These are phyloP conservation scores for Globisporangium alternatum DNA, from an alignment of 352 stramenopile genomes.

Conservation along the genomic window DNA sequence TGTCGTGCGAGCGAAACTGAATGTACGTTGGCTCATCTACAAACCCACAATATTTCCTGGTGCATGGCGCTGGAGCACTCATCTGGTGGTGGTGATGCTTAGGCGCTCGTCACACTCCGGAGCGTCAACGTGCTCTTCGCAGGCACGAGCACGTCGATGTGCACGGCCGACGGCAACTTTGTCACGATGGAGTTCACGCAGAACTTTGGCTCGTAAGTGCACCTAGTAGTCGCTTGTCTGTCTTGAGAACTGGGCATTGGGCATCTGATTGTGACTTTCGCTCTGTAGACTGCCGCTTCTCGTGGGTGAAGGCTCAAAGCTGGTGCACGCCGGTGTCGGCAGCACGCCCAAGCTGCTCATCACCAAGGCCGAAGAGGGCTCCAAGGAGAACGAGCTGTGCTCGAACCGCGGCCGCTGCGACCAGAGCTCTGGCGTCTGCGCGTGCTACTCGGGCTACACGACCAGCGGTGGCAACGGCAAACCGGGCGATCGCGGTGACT, in stretches of 20 bases:
- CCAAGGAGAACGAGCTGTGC: constrained; percentile 89
- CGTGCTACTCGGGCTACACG: constrained; percentile 81
- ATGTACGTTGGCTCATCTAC: constrained; percentile 29
- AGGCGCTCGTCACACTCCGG: constrained; percentile 62
- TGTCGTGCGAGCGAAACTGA: constrained; percentile 61
- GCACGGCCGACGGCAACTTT: constrained; percentile 62
- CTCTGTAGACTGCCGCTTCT: constrained; percentile 49
- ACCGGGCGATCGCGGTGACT: constrained; percentile 67
- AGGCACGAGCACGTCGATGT: constrained; percentile 54
- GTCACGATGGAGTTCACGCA: constrained; percentile 79
- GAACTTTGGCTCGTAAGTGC: constrained; percentile 62
- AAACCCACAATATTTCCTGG: not conserved
- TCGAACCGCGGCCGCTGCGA: constrained; percentile 72
- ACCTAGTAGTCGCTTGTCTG: not conserved
- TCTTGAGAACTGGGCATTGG: not conserved
- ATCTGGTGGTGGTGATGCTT: not conserved
- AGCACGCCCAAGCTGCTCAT: constrained; percentile 40
- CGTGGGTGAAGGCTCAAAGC: constrained; percentile 60
- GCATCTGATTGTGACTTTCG: not conserved
- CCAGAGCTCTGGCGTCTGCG: constrained; percentile 77
- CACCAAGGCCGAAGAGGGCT: constrained; percentile 67
- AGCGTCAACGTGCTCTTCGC: constrained; percentile 55
- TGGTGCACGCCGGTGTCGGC: constrained; percentile 58
- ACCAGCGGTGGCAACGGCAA: constrained; percentile 57
- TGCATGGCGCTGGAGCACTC: not conserved